Evolutionary conservation across 2,329 filamentous ascomycete genomes (phyloP).

Genomic region (Rhexocercosporidium sp.): DNA sequence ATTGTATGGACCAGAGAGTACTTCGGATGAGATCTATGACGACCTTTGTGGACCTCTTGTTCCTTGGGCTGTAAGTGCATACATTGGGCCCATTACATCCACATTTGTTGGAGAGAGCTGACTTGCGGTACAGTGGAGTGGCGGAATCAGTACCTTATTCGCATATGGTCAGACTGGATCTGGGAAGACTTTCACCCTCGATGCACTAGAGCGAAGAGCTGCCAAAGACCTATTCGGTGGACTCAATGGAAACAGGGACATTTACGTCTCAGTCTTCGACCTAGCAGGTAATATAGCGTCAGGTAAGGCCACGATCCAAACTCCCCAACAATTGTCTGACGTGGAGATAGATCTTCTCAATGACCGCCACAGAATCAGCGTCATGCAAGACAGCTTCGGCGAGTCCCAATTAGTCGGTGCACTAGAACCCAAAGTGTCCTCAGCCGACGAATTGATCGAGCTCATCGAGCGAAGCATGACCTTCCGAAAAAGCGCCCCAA

Average conservation of each 20-base stretch:
- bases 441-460: slow-evolving; percentile 71
- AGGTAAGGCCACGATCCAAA: slow-evolving; percentile 20
- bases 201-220: slow-evolving; percentile 48
- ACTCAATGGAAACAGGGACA: slow-evolving; percentile 77
- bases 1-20: slow-evolving; percentile 19
- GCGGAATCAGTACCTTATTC: slow-evolving; percentile 55
- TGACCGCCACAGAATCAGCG: slow-evolving; percentile 46
- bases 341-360: slow-evolving; percentile 46
- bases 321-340: background rate
- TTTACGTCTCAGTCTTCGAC: slow-evolving; percentile 90
- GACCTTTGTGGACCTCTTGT: slow-evolving; percentile 17
- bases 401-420: slow-evolving; percentile 51
- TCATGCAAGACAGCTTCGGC: slow-evolving; percentile 54
- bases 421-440: slow-evolving; percentile 45
- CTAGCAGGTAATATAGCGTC: slow-evolving; percentile 80
- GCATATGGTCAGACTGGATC: slow-evolving; percentile 56
- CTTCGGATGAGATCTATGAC: slow-evolving; percentile 29
- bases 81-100: background rate
- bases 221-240: slow-evolving; percentile 75
- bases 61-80: slow-evolving; percentile 4
- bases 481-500: slow-evolving; percentile 50
- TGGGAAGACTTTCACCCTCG: slow-evolving; percentile 54
- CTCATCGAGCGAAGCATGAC: slow-evolving; percentile 74
- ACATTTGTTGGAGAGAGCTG: background rate
- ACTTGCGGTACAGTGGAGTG: slow-evolving; percentile 41